A percentile compares a stretch with the other conserved stretches of the same genome.
These are phyloP conservation scores for Melaleuca quinquenervia DNA, from an alignment of 345 rosid species.

Conservation along the genomic window DNA sequence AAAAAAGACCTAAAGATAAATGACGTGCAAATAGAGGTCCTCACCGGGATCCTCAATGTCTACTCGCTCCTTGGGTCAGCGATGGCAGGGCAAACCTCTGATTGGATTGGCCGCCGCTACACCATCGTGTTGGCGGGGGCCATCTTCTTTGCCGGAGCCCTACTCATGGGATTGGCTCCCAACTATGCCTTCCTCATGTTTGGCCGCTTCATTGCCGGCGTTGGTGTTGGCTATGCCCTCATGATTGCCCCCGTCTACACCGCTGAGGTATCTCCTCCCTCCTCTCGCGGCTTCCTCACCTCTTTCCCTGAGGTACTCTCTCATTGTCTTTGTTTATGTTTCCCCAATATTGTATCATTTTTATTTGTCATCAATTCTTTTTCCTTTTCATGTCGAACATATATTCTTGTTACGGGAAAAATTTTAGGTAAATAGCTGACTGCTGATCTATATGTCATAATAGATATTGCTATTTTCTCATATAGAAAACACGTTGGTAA, in stretches of 20 bases:
- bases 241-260: slow-evolving; percentile 96
- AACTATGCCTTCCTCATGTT: slow-evolving; percentile 87
- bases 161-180: slow-evolving; percentile 88
- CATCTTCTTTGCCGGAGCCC: slow-evolving; percentile 78
- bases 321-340: background rate
- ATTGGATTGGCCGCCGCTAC: slow-evolving; percentile 83
- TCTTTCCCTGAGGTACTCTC: slow-evolving; percentile 61
- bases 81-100: slow-evolving; percentile 81
- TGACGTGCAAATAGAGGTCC: slow-evolving; percentile 33
- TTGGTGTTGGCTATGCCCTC: slow-evolving; percentile 91
- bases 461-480: background rate
- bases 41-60: slow-evolving; percentile 53
- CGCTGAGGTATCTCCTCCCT: slow-evolving; percentile 85
- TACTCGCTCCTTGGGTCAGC: slow-evolving; percentile 67
- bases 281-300: slow-evolving; percentile 81
- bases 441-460: background rate
- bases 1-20: slow-evolving; percentile 28
- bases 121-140: slow-evolving; percentile 82
- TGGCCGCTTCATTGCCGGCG: slow-evolving; percentile 85
- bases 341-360: background rate
- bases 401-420: background rate
- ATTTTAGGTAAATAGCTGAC: background rate
- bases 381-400: background rate
- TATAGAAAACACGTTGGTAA: background rate
- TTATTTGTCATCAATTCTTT: background rate